Evolutionary conservation across 129 eudicot genomes (phyloP).

Genomic region (Rutidosis leptorrhynchoides): DNA sequence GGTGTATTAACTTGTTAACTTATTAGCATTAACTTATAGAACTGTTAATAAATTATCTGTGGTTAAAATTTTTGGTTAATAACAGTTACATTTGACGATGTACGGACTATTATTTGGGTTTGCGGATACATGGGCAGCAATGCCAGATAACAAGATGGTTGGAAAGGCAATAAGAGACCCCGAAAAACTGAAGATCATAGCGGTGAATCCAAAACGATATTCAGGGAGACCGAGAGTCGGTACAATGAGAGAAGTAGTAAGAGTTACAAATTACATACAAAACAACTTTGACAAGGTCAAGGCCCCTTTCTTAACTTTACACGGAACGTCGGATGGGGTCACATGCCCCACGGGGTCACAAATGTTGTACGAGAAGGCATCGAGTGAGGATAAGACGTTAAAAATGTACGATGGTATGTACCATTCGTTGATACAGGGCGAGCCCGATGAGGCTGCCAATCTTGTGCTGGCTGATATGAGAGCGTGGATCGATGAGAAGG

Average conservation of each 20-base stretch:
- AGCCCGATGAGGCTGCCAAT: constrained; percentile 74
- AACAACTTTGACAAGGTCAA: constrained; percentile 68
- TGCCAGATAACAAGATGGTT: constrained; percentile 75
- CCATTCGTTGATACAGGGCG: constrained; percentile 84
- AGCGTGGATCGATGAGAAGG: constrained; percentile 83
- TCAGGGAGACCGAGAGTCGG: constrained; percentile 72
- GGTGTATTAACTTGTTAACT: too few species aligned
- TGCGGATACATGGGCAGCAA: constrained; percentile 87
- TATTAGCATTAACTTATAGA: background rate
- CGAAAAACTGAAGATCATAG: constrained; percentile 66
- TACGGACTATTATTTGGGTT: constrained; percentile 74
- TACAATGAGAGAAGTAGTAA: constrained; percentile 73
- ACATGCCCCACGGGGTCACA: constrained; percentile 62
- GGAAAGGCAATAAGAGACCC: constrained; percentile 72
- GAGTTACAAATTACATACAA: constrained; percentile 55
- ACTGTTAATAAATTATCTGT: background rate
- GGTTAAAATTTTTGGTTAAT: background rate
- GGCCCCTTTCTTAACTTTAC: constrained; percentile 54
- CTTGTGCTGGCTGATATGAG: constrained; percentile 79
- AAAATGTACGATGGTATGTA: constrained; percentile 77
- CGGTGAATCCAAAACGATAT: constrained; percentile 69
- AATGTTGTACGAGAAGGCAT: constrained; percentile 75
- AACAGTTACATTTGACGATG: constrained; percentile 52
- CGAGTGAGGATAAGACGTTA: constrained; percentile 56
- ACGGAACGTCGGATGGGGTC: constrained; percentile 71